These are phyloP conservation scores for Cordyceps fumosorosea DNA, from an alignment of 2,329 filamentous ascomycete genomes.

Conservation along the genomic window DNA sequence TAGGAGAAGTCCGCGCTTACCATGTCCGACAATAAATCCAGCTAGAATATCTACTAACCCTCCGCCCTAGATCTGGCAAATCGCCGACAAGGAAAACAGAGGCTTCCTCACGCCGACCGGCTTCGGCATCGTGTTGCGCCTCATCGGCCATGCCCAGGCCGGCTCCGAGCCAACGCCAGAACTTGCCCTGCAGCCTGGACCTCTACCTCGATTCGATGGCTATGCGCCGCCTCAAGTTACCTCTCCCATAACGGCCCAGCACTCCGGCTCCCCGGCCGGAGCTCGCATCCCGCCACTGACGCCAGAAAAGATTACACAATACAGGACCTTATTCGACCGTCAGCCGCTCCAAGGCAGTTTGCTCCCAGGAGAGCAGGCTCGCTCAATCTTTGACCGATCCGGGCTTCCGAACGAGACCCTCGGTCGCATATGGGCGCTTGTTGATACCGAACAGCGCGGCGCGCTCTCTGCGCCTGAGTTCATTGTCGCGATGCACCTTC, in stretches of 20 bases:
- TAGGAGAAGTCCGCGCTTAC: conserved; percentile 67
- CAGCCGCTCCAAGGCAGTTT: conserved; percentile 68
- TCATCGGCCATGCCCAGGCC: conserved; percentile 93
- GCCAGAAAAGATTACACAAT: conserved; percentile 84
- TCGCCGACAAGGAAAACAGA: conserved; percentile 93
- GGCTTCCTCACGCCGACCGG: conserved; percentile 88
- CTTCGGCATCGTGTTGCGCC: conserved; percentile 84
- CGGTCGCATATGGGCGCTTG: conserved; percentile 92
- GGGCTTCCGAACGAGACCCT: conserved; percentile 82
- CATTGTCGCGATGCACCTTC: conserved; percentile 94
- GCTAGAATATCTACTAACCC: neutral
- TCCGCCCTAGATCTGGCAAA: conserved; percentile 82
- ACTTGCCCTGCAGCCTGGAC: conserved; percentile 76
- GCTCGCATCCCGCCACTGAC: conserved; percentile 85
- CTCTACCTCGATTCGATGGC: conserved; percentile 89
- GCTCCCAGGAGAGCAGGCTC: conserved; percentile 79
- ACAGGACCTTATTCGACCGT: conserved; percentile 82
- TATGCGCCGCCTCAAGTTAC: conserved; percentile 38
- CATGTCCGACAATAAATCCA: neutral
- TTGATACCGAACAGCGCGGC: conserved; percentile 88
- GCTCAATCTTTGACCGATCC: conserved; percentile 91
- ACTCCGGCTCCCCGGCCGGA: conserved; percentile 50
- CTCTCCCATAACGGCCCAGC: conserved; percentile 49
- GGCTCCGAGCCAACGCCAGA: conserved; percentile 75
- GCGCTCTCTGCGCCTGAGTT: conserved; percentile 85